Base-by-base conservation (phyloP, 306 rosid species). In the Delonix regia region DNA sequence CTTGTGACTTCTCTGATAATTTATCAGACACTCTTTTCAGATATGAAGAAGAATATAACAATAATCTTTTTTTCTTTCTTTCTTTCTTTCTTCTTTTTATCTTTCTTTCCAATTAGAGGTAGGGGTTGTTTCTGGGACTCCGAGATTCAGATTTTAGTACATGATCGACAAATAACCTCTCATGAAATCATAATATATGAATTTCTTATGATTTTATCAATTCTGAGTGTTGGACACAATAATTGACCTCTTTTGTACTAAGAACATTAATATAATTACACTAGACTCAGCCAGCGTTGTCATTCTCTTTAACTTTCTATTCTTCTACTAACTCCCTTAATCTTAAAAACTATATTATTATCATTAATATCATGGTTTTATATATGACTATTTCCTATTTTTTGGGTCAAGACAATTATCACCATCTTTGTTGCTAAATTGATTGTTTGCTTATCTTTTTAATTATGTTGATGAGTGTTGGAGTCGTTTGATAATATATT, bases 1-100 rank as follows among this genome's bases (percentile, higher is more conserved):
- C 89, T 88, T 88, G 83, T n/a, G n/a, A n/a, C n/a, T n/a, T n/a
- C n/a, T 81, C 83, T 84, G 52, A 28, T 81, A 79, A 84, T 80
- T 78, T 69, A 56, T 81, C 88, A 56, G 83, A 77, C 81, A 76
- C 71, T 85, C 87, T 79, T 76, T 81, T 84, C 69, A 80, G 81
- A 39, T 1, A 62, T 34, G 45, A 49, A 69, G 22, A 71, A 72
- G 18, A 51, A 25, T 61, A 78, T 44, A 34, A 30, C 41, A 79
- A 68, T 42, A n/a, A 27, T 41, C 72, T 39, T 45, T 69, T 51
- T 64, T 79, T 0, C 24, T 67, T 81, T 76, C 49, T 79, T 5
- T 34, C 5, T 34, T 34, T 34, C 5, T 34, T n/a, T n/a, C n/a
- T n/a, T n/a, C n/a, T n/a, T n/a, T 3, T 5, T 7, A 39, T 5